phyloP scores from a whole-genome alignment of 1,284 basidiomycete species.

The Vanrija humicola region DNA sequence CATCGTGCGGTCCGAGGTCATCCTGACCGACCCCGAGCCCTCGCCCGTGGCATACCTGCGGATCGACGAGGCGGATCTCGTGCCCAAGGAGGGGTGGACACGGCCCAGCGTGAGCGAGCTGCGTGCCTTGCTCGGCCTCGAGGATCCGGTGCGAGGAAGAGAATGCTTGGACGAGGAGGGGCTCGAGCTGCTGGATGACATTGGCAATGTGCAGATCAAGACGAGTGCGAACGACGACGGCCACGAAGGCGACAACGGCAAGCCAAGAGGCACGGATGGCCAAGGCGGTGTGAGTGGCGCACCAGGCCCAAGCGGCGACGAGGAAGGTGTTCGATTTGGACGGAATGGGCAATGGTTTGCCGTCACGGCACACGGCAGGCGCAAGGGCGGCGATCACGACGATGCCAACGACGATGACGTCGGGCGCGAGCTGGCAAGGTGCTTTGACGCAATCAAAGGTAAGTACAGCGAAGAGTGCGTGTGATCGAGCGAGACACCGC shows the following conservation, averaged over 20 bases:
- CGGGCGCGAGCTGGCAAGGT: constrained; percentile 30
- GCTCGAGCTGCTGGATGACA: constrained; percentile 11
- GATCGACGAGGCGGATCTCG: constrained; percentile 64
- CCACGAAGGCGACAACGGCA: background rate
- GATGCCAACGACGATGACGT: constrained; percentile 15
- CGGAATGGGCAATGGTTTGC: constrained; percentile 38
- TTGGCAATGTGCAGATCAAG: constrained; percentile 48
- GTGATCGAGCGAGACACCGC: too few relatives aligned
- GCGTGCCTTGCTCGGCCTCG: constrained; percentile 34
- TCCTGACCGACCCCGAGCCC: constrained; percentile 56
- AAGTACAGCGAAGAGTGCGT: background rate
- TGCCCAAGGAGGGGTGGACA: constrained; percentile 52
- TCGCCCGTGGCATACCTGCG: constrained; percentile 82
- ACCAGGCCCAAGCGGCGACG: background rate
- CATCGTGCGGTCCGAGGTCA: constrained; percentile 63
- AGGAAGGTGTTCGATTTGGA: constrained; percentile 14
- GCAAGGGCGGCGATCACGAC: background rate
- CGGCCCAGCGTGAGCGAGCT: constrained; percentile 27
- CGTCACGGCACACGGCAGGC: constrained; percentile 23
- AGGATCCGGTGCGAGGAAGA: constrained; percentile 10
- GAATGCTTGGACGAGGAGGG: constrained; percentile 31
- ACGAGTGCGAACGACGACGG: constrained; percentile 58
- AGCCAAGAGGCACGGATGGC: constrained; percentile 48
- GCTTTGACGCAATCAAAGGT: constrained; percentile 53
- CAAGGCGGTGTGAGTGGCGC: background rate